Percentiles rank a stretch among this genome's conserved stretches.
Conservation (phyloP, 805 yeast genomes). For the Nakazawaea holstii region DNA sequence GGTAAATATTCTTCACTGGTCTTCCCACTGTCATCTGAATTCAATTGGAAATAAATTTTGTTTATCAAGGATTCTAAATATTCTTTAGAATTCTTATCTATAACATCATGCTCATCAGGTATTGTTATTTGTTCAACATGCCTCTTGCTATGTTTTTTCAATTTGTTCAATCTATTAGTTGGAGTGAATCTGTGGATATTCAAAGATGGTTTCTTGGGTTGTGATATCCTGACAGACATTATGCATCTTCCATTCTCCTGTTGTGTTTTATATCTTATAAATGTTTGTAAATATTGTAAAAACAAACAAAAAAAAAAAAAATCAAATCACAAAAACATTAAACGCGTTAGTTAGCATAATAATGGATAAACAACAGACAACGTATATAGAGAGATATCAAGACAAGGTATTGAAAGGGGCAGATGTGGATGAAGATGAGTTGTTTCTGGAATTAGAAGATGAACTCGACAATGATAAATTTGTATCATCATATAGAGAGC, state of each 20-base stretch:
- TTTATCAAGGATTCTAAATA: slow-evolving; percentile 18
- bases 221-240: not conserved
- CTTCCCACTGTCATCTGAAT: not conserved
- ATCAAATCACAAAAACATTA: not conserved
- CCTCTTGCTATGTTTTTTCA: not conserved
- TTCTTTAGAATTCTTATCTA: slow-evolving; percentile 19
- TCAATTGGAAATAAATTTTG: slow-evolving; percentile 10
- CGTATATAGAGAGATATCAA: slow-evolving; percentile 39
- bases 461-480: slow-evolving; percentile 44
- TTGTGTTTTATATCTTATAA: not conserved
- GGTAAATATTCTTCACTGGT: slow-evolving; percentile 25
- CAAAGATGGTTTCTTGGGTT: not conserved
- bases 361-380: slow-evolving; percentile 30
- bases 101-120: not conserved
- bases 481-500: slow-evolving; percentile 53
- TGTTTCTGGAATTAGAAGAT: slow-evolving; percentile 43
- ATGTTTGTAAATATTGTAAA: too few species aligned
- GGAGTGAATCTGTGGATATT: slow-evolving; percentile 9
- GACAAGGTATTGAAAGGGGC: slow-evolving; percentile 28
- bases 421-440: slow-evolving; percentile 32
- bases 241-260: not conserved
- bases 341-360: not conserved
- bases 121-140: not conserved
- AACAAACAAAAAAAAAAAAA: not conserved
- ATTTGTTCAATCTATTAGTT: not conserved